Base-by-base conservation (phyloP, 2,329 filamentous ascomycete genomes). In the Penicillium crustosum region DNA sequence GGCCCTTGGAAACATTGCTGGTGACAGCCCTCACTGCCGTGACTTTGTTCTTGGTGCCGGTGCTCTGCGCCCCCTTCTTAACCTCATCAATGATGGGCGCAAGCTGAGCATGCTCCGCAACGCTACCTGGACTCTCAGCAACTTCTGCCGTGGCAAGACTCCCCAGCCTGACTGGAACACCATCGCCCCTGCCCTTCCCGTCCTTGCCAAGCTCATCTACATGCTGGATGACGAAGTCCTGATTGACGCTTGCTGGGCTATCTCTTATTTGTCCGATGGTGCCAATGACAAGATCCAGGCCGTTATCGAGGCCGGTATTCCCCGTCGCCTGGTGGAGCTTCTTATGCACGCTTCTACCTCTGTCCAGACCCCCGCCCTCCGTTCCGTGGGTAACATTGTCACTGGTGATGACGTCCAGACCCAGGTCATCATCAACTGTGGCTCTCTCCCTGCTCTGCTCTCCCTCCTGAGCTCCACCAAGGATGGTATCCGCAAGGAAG, bases 201-300 rank as follows among this genome's bases (percentile, higher is more conserved):
- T 99, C 49, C 87, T 99, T 59, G 87, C 94, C 67, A 99, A 99
- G 83, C 87, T 99, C 36, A 93, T 99, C 61, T 99, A 99, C 80
- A 97, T 94, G 62, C 86, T 99, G 56, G 94, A 99, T 73, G 94
- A 99, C 68, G 94, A 99, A 77, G 94, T 99, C 58, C 82, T 99
- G 60, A 99, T 99, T 70, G 94, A 99, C 77, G 94, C 94, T 59
- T 99, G 94, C 87, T 99, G 94, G 94, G 94, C 94, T 61, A 97
- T 99, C 72, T 97, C 93, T 0, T 99, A 99, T 74, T 86, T 99
- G 21, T 97, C 94, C 3, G 94, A 99, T 77, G 94, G 94, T 43
- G 91, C 93, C 70, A 99, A 99, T 76, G 94, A 99, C 73, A 99
- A 99, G 83, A 99, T 99, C 64, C 94, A 99, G 79, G 93, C 94